Evolutionary conservation across 495 filamentous ascomycete species (phyloP).

Genomic region (Annulohypoxylon nitens): DNA sequence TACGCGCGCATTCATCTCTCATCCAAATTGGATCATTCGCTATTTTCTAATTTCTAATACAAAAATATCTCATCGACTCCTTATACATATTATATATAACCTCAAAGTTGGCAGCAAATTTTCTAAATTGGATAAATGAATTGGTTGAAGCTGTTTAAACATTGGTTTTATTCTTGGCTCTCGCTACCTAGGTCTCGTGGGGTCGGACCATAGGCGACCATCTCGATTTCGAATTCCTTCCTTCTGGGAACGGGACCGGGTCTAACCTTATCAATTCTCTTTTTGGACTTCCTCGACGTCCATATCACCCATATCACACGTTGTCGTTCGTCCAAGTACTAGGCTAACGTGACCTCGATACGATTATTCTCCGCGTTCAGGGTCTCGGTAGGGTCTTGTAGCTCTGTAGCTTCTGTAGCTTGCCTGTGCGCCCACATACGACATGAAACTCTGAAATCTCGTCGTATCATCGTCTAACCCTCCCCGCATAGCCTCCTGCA

Average conservation of each 20-base stretch:
- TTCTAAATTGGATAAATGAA: constrained; percentile 9
- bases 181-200: constrained; percentile 23
- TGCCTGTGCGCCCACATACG: constrained; percentile 34
- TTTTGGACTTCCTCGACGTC: constrained; percentile 16
- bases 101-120: neutral
- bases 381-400: neutral
- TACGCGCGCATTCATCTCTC: neutral
- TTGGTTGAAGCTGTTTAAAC: neutral
- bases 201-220: constrained; percentile 35
- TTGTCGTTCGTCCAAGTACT: constrained; percentile 26
- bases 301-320: constrained; percentile 32
- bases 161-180: constrained; percentile 18
- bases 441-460: constrained; percentile 42
- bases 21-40: constrained; percentile 14
- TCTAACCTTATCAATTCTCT: constrained; percentile 32
- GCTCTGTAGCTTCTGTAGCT: constrained; percentile 11
- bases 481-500: constrained; percentile 43
- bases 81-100: neutral
- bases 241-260: constrained; percentile 12
- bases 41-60: neutral
- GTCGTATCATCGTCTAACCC: constrained; percentile 45
- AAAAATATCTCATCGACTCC: neutral
- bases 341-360: constrained; percentile 41
- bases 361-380: constrained; percentile 44
- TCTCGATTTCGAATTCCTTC: constrained; percentile 38